These are phyloP conservation scores for Myotisia sp. DNA, from an alignment of 2,329 filamentous ascomycete genomes.

Conservation along the genomic window DNA sequence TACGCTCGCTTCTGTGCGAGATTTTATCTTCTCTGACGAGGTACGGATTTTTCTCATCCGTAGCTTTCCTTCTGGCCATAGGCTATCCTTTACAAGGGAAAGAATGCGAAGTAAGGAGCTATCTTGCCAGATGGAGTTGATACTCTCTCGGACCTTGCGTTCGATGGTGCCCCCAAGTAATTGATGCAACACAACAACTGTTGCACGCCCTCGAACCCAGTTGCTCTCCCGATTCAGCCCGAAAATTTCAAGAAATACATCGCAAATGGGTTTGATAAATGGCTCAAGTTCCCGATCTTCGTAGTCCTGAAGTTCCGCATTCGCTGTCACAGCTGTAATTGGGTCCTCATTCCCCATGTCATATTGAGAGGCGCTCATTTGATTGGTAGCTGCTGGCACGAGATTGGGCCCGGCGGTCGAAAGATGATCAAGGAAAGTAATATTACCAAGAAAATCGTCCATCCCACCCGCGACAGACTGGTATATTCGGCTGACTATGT, in stretches of 20 bases:
- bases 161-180: constrained; percentile 92
- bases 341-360: constrained; percentile 20
- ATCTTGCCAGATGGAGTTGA: constrained; percentile 59
- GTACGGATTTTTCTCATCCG: constrained; percentile 45
- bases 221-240: constrained; percentile 91
- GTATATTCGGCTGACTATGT: constrained; percentile 89
- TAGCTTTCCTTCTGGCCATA: constrained; percentile 56
- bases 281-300: constrained; percentile 79
- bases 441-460: constrained; percentile 94
- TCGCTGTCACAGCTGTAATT: constrained; percentile 53
- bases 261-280: constrained; percentile 96
- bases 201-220: constrained; percentile 88
- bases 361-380: constrained; percentile 26
- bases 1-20: constrained; percentile 70
- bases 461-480: constrained; percentile 95
- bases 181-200: constrained; percentile 92
- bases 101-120: constrained; percentile 67
- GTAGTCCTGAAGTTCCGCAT: constrained; percentile 86
- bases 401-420: constrained; percentile 86
- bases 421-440: constrained; percentile 86
- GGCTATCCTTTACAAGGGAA: constrained; percentile 52
- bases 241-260: constrained; percentile 91
- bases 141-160: constrained; percentile 78
- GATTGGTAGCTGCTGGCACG: constrained; percentile 38
- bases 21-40: constrained; percentile 59